Conservation (phyloP, 805 yeast species). For the Candida ficus region DNA sequence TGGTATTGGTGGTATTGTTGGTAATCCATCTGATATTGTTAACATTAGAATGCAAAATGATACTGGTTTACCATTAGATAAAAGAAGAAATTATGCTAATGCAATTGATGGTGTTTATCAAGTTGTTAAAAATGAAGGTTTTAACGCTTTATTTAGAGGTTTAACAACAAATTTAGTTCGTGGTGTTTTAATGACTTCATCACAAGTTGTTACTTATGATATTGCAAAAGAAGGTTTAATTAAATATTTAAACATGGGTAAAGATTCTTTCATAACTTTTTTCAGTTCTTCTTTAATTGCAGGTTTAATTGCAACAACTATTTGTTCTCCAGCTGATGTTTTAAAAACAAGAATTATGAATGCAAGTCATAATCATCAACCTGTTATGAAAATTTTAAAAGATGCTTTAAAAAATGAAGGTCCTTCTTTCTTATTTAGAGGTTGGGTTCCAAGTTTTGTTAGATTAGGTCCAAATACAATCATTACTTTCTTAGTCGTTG, state of each 20-base stretch:
- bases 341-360: conserved; percentile 87
- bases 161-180: conserved; percentile 71
- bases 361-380: conserved; percentile 33
- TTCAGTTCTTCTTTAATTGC: conserved; percentile 75
- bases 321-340: conserved; percentile 91
- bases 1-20: conserved; percentile 77
- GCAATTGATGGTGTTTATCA: conserved; percentile 71
- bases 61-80: conserved; percentile 54
- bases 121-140: conserved; percentile 57
- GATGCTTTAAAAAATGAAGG: conserved; percentile 67
- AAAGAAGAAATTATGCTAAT: conserved; percentile 69
- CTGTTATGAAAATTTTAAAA: conserved; percentile 46
- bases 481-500: conserved; percentile 62
- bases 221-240: conserved; percentile 61
- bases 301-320: conserved; percentile 85
- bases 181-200: conserved; percentile 85
- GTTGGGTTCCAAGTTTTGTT: conserved; percentile 85
- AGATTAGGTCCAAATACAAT: conserved; percentile 82
- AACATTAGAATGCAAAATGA: conserved; percentile 92
- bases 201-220: conserved; percentile 87
- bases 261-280: conserved; percentile 63
- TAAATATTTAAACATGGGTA: conserved; percentile 41
- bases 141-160: conserved; percentile 60
- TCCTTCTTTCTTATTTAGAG: conserved; percentile 75
- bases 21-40: conserved; percentile 85